A percentile compares a stretch with the other conserved stretches of the same genome.
Conservation (phyloP, 2,329 filamentous ascomycete genomes). For the Rhexocercosporidium sp. region DNA sequence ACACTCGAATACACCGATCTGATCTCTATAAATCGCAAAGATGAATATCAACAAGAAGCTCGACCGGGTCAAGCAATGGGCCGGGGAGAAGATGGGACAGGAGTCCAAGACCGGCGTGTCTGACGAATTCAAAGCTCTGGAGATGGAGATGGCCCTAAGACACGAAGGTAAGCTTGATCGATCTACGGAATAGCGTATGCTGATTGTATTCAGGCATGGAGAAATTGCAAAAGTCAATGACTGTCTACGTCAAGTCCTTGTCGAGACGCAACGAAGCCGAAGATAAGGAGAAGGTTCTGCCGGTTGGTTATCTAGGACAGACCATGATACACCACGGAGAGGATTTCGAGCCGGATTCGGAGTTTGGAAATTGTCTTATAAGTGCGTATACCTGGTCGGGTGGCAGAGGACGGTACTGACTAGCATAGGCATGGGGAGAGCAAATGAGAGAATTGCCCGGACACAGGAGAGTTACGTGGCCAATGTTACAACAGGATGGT, state of each 20-base stretch:
- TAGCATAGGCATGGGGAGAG: slow-evolving; percentile 73
- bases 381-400: slow-evolving; percentile 48
- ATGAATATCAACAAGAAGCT: slow-evolving; percentile 73
- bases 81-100: slow-evolving; percentile 92
- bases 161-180: slow-evolving; percentile 73
- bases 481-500: slow-evolving; percentile 81
- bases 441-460: slow-evolving; percentile 85
- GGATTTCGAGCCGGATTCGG: slow-evolving; percentile 88
- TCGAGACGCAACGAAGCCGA: slow-evolving; percentile 83
- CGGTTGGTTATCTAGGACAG: slow-evolving; percentile 78
- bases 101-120: slow-evolving; percentile 86
- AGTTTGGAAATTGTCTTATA: slow-evolving; percentile 86
- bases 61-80: slow-evolving; percentile 97
- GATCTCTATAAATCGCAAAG: slow-evolving; percentile 26
- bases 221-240: slow-evolving; percentile 85
- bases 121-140: slow-evolving; percentile 89
- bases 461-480: slow-evolving; percentile 84
- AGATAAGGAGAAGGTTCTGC: slow-evolving; percentile 85
- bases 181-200: not conserved
- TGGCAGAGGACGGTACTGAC: slow-evolving; percentile 27
- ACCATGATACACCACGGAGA: slow-evolving; percentile 90
- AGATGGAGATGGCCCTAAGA: slow-evolving; percentile 87
- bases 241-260: slow-evolving; percentile 83
- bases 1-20: slow-evolving; percentile 5
- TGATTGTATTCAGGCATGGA: slow-evolving; percentile 76